These are phyloP conservation scores for Quercus agrifolia DNA, from an alignment of 306 rosid species.

Conservation along the genomic window DNA sequence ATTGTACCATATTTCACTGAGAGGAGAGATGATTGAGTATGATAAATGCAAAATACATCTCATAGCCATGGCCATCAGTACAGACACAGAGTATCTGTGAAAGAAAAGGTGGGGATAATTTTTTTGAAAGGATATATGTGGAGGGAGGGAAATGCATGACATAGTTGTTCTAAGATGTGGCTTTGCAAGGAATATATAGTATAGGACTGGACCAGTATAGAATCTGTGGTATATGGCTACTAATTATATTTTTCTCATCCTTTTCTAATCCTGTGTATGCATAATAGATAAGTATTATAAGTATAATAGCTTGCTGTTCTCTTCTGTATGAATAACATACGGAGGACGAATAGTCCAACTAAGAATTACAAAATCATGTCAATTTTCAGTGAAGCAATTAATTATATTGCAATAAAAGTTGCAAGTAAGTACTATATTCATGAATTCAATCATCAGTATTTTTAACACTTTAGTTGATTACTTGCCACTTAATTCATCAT, in stretches of 20 bases:
- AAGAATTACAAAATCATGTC: neutral
- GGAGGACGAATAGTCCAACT: neutral
- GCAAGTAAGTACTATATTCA: neutral
- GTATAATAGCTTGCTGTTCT: neutral
- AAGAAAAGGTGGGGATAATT: neutral
- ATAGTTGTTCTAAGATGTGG: neutral
- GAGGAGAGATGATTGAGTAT: too few relatives aligned
- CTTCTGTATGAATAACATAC: neutral
- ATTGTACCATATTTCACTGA: neutral
- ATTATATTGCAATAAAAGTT: neutral
- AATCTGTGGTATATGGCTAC: neutral
- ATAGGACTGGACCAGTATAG: neutral
- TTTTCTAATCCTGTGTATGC: neutral
- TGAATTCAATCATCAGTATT: neutral
- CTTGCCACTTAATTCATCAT: neutral
- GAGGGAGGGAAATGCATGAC: neutral
- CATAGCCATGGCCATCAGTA: neutral
- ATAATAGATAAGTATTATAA: neutral
- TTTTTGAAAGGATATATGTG: neutral
- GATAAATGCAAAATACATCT: neutral
- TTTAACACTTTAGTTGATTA: neutral
- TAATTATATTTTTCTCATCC: neutral
- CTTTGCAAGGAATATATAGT: neutral
- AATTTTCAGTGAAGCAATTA: neutral
- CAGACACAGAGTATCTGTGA: neutral